These are phyloP conservation scores for Euphorbia lathyris DNA, from an alignment of 345 rosid species.

Conservation along the genomic window DNA sequence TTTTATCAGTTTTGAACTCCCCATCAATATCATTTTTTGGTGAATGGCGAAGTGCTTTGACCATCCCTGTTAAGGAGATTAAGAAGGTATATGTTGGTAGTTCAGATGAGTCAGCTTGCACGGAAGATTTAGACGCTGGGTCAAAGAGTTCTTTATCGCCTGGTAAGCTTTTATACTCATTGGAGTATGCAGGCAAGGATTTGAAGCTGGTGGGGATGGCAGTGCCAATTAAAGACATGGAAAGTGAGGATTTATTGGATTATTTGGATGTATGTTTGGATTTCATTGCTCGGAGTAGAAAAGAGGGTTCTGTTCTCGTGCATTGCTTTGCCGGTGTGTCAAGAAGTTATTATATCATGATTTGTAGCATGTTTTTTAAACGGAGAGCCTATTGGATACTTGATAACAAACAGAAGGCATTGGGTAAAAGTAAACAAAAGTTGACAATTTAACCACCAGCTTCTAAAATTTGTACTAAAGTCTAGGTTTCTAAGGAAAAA, in stretches of 20 bases:
- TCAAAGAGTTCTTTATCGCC: constrained; percentile 49
- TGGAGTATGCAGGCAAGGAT: constrained; percentile 75
- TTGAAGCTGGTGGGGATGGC: constrained; percentile 71
- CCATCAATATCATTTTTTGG: constrained; percentile 61
- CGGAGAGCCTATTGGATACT: no score
- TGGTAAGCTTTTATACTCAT: constrained; percentile 47
- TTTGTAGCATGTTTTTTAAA: no score
- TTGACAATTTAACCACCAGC: no score
- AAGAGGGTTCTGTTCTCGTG: constrained; percentile 73
- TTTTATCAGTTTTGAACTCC: constrained; percentile 61
- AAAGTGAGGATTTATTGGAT: constrained; percentile 70
- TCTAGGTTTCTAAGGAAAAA: no score
- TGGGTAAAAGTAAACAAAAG: no score
- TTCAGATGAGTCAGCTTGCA: constrained; percentile 25
- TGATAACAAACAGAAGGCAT: no score
- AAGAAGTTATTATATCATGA: constrained; percentile 35
- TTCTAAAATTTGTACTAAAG: no score
- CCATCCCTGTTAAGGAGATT: constrained; percentile 56
- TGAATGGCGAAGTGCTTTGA: constrained; percentile 56
- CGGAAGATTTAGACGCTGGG: constrained; percentile 27
- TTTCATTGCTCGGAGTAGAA: constrained; percentile 60
- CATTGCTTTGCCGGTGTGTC: constrained; percentile 94
- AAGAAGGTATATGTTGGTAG: constrained; percentile 57
- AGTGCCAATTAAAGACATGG: constrained; percentile 59
- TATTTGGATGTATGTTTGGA: constrained; percentile 61